Conservation (phyloP, 176 grass and related monocot species). For the Olyra latifolia region DNA sequence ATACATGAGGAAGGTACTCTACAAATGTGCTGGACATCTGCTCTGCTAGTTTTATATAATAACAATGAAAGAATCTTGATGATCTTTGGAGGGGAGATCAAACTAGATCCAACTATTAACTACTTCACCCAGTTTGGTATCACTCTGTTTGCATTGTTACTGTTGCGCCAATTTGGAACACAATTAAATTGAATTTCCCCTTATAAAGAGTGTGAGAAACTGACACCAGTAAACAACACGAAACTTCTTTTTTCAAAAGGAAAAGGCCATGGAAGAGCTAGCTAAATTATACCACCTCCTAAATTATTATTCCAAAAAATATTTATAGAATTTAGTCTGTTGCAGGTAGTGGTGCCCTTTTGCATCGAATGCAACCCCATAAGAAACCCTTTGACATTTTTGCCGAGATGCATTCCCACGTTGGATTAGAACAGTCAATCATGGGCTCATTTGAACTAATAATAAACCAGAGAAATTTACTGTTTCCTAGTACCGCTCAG, state of each 20-base stretch:
- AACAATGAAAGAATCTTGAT: neutral
- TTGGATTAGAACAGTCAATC: neutral
- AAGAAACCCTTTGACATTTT: neutral
- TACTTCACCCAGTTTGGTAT: neutral
- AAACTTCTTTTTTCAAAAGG: neutral
- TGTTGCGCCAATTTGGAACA: neutral
- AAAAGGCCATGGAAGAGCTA: neutral
- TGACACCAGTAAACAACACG: neutral
- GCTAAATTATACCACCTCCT: neutral
- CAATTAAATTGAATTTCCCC: neutral
- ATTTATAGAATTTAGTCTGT: neutral
- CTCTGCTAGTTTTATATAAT: neutral
- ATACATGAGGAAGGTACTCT: too few relatives aligned
- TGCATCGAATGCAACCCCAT: neutral
- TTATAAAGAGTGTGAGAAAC: neutral
- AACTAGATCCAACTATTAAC: neutral
- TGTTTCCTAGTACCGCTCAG: neutral
- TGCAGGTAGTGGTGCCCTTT: neutral
- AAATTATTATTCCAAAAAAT: neutral
- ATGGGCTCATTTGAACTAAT: neutral
- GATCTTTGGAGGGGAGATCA: neutral
- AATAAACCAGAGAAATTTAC: neutral
- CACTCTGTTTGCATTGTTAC: neutral
- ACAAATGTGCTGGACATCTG: too few relatives aligned
- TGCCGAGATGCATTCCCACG: neutral